Evolutionary conservation across 2,329 filamentous ascomycete genomes (phyloP).

Genomic region (Cladosporium velox): DNA sequence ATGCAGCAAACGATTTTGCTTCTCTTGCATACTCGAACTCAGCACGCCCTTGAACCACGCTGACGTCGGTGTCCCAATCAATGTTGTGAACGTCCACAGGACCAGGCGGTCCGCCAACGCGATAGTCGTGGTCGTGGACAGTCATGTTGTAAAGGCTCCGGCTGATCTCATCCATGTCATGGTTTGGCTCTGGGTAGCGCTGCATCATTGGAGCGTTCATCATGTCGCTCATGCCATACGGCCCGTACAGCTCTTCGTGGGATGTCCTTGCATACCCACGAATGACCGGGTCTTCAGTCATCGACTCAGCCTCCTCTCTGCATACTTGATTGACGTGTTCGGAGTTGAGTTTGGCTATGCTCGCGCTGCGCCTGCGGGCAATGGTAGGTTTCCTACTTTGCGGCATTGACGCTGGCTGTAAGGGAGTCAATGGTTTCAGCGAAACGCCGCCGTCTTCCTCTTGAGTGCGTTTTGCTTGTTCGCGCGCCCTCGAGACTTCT

Average conservation of each 20-base stretch:
- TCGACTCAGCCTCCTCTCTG: slow-evolving; percentile 13
- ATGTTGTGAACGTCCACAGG: slow-evolving; percentile 6
- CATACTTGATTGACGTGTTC: background rate
- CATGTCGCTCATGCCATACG: background rate
- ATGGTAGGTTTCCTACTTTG: background rate
- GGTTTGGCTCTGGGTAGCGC: slow-evolving; percentile 10
- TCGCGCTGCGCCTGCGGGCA: background rate
- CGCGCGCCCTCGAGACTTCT: background rate
- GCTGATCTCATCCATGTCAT: slow-evolving; percentile 9
- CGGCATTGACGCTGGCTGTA: background rate
- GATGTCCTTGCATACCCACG: slow-evolving; percentile 21
- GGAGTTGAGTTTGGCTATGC: background rate
- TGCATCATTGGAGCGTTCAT: slow-evolving; percentile 5
- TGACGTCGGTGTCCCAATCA: slow-evolving; percentile 1
- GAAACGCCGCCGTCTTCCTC: background rate
- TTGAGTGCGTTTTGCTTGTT: background rate
- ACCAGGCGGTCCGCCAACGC: background rate
- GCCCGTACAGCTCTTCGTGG: slow-evolving; percentile 9
- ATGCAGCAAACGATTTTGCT: slow-evolving; percentile 21
- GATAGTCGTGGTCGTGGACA: slow-evolving; percentile 3
- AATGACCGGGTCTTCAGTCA: slow-evolving; percentile 25
- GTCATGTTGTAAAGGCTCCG: slow-evolving; percentile 6
- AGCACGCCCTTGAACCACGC: slow-evolving; percentile 13
- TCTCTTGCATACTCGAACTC: slow-evolving; percentile 18
- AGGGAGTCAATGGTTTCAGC: slow-evolving; percentile 12